Evolutionary conservation across 805 yeast species (phyloP).

Genomic region (Blastobotrys mokoenaii): DNA sequence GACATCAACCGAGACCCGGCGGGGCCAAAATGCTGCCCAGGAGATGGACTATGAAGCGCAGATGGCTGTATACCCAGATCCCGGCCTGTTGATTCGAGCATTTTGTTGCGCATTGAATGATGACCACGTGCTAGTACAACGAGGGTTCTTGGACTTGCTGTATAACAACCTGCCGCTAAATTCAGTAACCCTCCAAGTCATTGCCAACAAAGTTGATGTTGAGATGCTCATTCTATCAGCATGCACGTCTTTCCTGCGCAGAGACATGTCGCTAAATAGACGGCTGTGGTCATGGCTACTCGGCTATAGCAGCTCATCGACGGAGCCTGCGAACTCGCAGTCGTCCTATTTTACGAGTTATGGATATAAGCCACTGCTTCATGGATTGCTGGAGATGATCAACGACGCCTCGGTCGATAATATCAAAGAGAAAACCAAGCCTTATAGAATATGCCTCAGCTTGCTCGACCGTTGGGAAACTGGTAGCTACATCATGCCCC

Average conservation of each 20-base stretch:
- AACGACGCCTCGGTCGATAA: slow-evolving; percentile 26
- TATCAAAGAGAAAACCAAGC: slow-evolving; percentile 29
- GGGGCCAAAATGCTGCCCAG: slow-evolving; percentile 1
- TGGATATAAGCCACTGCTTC: slow-evolving; percentile 43
- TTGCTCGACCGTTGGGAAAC: slow-evolving; percentile 94
- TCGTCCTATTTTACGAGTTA: slow-evolving; percentile 50
- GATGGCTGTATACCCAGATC: slow-evolving; percentile 62
- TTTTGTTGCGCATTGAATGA: slow-evolving; percentile 62
- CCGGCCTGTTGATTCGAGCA: slow-evolving; percentile 71
- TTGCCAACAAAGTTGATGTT: slow-evolving; percentile 46
- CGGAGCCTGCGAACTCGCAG: slow-evolving; percentile 25
- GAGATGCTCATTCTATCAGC: slow-evolving; percentile 53
- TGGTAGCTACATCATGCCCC: slow-evolving; percentile 65
- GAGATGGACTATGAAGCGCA: slow-evolving; percentile 42
- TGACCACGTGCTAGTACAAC: slow-evolving; percentile 60
- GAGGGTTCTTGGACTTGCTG: slow-evolving; percentile 83
- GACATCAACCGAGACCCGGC: no score
- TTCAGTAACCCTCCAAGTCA: slow-evolving; percentile 44
- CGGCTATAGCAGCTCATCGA: slow-evolving; percentile 35
- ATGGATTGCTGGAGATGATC: slow-evolving; percentile 44
- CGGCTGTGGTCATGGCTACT: slow-evolving; percentile 89
- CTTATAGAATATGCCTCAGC: slow-evolving; percentile 58
- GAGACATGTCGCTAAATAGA: slow-evolving; percentile 91
- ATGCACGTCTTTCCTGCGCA: slow-evolving; percentile 59
- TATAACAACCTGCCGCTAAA: slow-evolving; percentile 58